These are phyloP conservation scores for Mucor racemosus DNA, from an alignment of 371 early-diverging fungal genomes.

Conservation along the genomic window DNA sequence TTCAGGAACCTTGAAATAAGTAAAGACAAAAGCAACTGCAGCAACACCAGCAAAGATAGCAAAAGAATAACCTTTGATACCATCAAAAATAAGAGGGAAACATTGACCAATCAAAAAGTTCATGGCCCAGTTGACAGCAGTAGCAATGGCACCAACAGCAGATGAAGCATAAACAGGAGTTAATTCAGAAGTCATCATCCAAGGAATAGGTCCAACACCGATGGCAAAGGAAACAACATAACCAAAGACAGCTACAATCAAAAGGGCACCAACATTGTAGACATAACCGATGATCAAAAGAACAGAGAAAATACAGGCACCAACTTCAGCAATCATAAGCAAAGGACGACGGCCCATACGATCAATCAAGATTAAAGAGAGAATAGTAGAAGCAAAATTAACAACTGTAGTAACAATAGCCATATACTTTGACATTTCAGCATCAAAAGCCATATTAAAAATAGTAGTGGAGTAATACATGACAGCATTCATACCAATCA, in stretches of 20 bases:
- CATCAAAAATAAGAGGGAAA: conserved; percentile 63
- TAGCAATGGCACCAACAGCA: conserved; percentile 51
- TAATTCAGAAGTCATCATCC: conserved; percentile 74
- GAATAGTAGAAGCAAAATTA: no score
- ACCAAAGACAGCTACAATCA: conserved; percentile 68
- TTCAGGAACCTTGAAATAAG: conserved; percentile 70
- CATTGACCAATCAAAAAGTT: conserved; percentile 55
- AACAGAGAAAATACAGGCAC: no score
- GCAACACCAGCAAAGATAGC: conserved; percentile 54
- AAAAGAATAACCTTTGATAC: conserved; percentile 68
- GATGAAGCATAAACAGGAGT: conserved; percentile 66
- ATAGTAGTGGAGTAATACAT: no score
- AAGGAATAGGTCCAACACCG: conserved; percentile 83
- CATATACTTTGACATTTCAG: no score
- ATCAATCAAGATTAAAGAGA: no score
- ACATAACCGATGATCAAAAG: no score
- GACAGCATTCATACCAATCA: no score
- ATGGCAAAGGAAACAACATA: conserved; percentile 81
- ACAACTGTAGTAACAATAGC: no score
- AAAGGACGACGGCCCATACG: no score
- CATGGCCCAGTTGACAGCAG: conserved; percentile 66
- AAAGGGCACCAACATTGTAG: no score
- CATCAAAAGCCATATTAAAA: no score
- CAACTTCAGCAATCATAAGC: no score
- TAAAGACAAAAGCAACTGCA: conserved; percentile 25